Conservation (phyloP, 164 flowering plant species). For the Aristolochia californica region DNA sequence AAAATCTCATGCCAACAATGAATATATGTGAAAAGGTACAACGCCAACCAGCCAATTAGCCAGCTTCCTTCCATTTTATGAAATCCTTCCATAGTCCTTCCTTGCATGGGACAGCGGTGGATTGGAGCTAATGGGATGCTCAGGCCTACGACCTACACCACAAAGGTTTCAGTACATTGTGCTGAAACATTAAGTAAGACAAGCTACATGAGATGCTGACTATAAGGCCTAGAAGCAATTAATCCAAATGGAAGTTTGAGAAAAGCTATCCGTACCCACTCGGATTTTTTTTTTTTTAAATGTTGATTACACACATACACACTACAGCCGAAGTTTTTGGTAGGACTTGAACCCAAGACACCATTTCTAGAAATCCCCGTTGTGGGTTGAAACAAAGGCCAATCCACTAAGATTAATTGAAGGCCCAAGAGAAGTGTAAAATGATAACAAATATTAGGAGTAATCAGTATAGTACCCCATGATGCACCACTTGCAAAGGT, state of each 20-base stretch:
- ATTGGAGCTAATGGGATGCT: constrained; percentile 37
- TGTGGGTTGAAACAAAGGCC: neutral
- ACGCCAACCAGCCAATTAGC: neutral
- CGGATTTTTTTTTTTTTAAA: too few relatives aligned
- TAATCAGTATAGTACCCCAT: constrained; percentile 45
- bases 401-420: neutral
- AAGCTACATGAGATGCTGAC: neutral
- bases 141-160: constrained; percentile 57
- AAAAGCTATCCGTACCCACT: too few relatives aligned
- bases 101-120: constrained; percentile 60
- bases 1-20: constrained; percentile 22
- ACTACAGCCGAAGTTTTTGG: too few relatives aligned
- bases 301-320: too few relatives aligned
- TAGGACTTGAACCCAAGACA: too few relatives aligned
- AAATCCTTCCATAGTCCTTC: constrained; percentile 63
- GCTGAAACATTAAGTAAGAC: neutral
- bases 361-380: neutral
- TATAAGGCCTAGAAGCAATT: neutral
- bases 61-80: constrained; percentile 16
- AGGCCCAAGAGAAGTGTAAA: neutral
- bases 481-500: constrained; percentile 30
- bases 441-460: neutral
- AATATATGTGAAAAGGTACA: too few relatives aligned
- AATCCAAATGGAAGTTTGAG: too few relatives aligned
- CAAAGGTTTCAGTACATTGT: constrained; percentile 3